Evolutionary conservation across 768 basidiomycete genomes (phyloP), one percentile per base, ranked within the genome.

Genomic region (Gymnopilus junonius): DNA sequence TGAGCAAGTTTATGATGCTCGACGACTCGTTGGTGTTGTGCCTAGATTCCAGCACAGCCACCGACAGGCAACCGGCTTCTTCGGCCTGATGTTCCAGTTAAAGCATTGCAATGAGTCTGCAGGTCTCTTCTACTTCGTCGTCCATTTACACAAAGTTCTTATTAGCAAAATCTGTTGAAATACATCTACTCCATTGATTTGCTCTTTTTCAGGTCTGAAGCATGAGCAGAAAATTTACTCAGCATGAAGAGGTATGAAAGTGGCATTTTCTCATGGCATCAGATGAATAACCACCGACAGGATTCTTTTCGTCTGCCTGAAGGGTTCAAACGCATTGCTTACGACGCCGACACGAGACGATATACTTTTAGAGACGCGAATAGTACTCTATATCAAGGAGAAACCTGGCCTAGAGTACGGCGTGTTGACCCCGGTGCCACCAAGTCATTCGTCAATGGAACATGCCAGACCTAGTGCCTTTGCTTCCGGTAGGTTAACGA

Each of bases 331-430:
- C 77, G 86, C 6, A 75, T 85, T 11, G 82, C 73, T 2, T 87
- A 87, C 59, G 86, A 88, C 63, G 78, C 83, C 0, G 86, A 87
- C 58, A 78, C 81, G 0, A 69, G 76, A n/a, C 72, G 76, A 14
- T 87, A 86, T 61, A 82, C 78, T 4, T 87, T 86, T 54, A 68
- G 75, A 32, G 85, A 87, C 59, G 63, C 65, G 2, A 68, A 77
- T 3, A 85, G 85, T 0, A 73, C 71, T 14, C 67, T 80, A 4
- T 87, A 85, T 69, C 69, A 76, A 50, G 78, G 81, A 29, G 76
- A 76, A 14, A 27, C 80, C 84, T 0, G 81, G 81, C n/a, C 73
- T 73, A 34, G 66, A 75, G 21, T 85, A 83, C 55, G 85, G 85
- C 8, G 65, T 69, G 1, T 71, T 87, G 48, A 77, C 58, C 4